Evolutionary conservation across 257 asterid genomes (phyloP).

Genomic region (Verbascum thapsus): DNA sequence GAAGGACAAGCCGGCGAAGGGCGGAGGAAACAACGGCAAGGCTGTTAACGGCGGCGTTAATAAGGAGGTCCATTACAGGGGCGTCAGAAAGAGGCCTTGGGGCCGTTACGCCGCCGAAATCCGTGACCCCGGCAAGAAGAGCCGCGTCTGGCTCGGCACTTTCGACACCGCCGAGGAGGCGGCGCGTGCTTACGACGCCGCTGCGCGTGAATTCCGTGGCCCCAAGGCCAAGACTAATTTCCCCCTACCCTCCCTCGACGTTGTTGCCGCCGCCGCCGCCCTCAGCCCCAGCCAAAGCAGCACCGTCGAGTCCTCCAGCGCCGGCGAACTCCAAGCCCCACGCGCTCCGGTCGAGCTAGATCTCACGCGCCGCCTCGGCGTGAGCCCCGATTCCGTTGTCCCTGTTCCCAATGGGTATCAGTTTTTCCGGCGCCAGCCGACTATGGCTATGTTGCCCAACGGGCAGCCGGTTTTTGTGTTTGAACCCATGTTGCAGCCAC

Average conservation of each 20-base stretch:
- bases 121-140: constrained; percentile 89
- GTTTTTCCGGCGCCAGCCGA: constrained; percentile 44
- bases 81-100: constrained; percentile 97
- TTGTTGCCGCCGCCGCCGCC: constrained; percentile 17
- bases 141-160: constrained; percentile 89
- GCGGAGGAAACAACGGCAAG: constrained; percentile 35
- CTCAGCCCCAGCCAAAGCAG: constrained; percentile 77
- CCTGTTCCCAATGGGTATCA: constrained; percentile 37
- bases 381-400: neutral
- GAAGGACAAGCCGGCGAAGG: constrained; percentile 51
- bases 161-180: constrained; percentile 96
- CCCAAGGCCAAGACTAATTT: constrained; percentile 86
- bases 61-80: constrained; percentile 74
- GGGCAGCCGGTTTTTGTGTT: constrained; percentile 62
- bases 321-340: constrained; percentile 36
- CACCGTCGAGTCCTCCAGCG: constrained; percentile 77
- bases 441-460: constrained; percentile 66
- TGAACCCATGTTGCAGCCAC: constrained; percentile 31
- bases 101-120: constrained; percentile 98
- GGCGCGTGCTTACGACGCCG: constrained; percentile 85
- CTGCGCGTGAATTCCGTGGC: constrained; percentile 86
- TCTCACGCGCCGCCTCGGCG: constrained; percentile 84
- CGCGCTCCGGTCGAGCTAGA: constrained; percentile 67
- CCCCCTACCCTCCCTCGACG: constrained; percentile 41
- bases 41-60: constrained; percentile 40